Percentiles rank a stretch among this genome's conserved stretches.
phyloP scores from a whole-genome alignment of 2,329 filamentous ascomycete species.

The Rugonectria rugulosa region DNA sequence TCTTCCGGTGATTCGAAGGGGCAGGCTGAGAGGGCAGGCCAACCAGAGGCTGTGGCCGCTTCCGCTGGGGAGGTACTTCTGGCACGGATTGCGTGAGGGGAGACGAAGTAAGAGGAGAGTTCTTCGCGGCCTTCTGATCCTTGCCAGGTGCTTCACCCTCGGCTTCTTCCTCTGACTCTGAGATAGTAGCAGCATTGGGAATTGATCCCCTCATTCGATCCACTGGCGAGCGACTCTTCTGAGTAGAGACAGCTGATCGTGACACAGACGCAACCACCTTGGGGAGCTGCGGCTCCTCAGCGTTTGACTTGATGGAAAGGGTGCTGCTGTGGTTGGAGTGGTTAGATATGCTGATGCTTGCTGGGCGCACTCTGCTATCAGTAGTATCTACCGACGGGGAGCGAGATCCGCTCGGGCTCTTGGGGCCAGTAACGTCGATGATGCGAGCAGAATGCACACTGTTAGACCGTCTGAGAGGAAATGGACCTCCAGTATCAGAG shows the following conservation, averaged over 20 bases:
- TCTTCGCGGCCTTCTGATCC: constrained; percentile 31
- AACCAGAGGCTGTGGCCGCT: constrained; percentile 29
- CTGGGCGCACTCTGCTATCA: constrained; percentile 52
- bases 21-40: constrained; percentile 21
- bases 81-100: constrained; percentile 35
- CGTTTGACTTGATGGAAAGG: constrained; percentile 44
- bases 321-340: constrained; percentile 50
- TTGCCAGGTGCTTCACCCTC: constrained; percentile 25
- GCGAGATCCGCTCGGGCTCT: constrained; percentile 59
- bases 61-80: constrained; percentile 29
- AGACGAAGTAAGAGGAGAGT: constrained; percentile 35
- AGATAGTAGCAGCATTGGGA: constrained; percentile 47
- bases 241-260: constrained; percentile 29
- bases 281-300: constrained; percentile 48
- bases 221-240: constrained; percentile 42
- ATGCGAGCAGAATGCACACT: constrained; percentile 65
- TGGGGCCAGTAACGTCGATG: constrained; percentile 62
- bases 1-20: constrained; percentile 27
- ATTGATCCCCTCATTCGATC: constrained; percentile 42
- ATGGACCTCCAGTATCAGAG: constrained; percentile 54
- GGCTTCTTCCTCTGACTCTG: constrained; percentile 52
- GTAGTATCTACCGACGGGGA: constrained; percentile 55
- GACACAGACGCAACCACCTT: constrained; percentile 34
- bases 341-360: constrained; percentile 45
- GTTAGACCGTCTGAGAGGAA: constrained; percentile 49